Percentiles rank a stretch among this genome's conserved stretches.
phyloP scores from a whole-genome alignment of 108 stramenopile species.

The Chaetoceros tenuissimus region DNA sequence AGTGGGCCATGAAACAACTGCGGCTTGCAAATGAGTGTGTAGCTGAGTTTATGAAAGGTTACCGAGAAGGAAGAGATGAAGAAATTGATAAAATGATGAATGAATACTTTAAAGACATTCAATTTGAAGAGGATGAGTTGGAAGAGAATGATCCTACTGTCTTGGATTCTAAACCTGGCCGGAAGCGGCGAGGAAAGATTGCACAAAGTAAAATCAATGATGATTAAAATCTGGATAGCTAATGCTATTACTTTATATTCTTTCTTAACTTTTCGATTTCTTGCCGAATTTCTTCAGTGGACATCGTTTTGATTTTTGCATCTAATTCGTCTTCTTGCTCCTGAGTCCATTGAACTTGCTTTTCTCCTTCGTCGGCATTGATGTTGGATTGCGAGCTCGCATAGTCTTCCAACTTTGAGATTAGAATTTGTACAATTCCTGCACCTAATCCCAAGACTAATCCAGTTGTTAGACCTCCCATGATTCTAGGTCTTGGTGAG shows the following conservation, averaged over 20 bases:
- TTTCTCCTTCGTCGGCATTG: neutral
- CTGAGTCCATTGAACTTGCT: neutral
- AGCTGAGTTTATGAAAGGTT: conserved; percentile 75
- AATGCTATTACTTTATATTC: neutral
- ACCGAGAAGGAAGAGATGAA: conserved; percentile 70
- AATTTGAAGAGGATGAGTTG: conserved; percentile 6
- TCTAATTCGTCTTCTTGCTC: neutral
- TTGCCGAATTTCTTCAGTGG: neutral
- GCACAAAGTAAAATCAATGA: neutral
- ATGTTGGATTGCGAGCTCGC: neutral
- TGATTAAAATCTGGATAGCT: too few relatives aligned
- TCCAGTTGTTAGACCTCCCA: neutral
- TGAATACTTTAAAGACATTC: conserved; percentile 66
- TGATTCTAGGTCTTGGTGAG: neutral
- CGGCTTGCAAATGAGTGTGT: conserved; percentile 56
- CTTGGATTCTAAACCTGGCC: neutral
- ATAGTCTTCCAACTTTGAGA: neutral
- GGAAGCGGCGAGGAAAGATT: neutral
- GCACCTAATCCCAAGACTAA: neutral
- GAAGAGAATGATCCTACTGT: neutral
- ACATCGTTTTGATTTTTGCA: neutral
- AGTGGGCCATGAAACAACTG: conserved; percentile 51
- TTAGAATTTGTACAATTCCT: neutral
- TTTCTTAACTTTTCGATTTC: neutral
- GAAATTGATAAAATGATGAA: conserved; percentile 79